Evolutionary conservation across 2,329 filamentous ascomycete genomes (phyloP).

Genomic region (Orbilia oligospora): DNA sequence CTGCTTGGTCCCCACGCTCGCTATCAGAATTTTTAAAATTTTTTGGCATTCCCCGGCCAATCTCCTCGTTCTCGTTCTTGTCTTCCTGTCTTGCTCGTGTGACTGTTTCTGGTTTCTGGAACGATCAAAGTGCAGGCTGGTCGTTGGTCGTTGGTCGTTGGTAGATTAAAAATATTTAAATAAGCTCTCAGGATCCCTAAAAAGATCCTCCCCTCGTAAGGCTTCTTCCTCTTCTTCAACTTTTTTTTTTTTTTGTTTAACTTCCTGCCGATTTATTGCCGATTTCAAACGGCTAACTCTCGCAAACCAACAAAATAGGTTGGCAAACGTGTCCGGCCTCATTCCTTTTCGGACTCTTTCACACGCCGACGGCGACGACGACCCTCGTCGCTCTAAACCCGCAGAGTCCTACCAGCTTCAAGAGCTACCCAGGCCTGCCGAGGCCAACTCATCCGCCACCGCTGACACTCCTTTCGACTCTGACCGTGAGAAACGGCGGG

Average conservation of each 20-base stretch:
- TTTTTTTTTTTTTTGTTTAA: neutral
- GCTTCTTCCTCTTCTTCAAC: neutral
- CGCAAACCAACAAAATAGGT: conserved; percentile 14
- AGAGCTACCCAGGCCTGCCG: conserved; percentile 28
- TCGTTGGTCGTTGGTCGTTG: neutral
- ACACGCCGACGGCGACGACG: conserved; percentile 25
- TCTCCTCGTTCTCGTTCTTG: conserved; percentile 17
- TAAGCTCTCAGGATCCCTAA: conserved; percentile 39
- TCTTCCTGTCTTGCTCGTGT: conserved; percentile 22
- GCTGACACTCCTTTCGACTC: conserved; percentile 15
- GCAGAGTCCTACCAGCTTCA: conserved; percentile 48
- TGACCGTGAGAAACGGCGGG: conserved; percentile 58
- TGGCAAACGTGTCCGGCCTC: conserved; percentile 52
- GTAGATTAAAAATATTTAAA: conserved; percentile 25
- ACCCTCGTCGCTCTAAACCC: conserved; percentile 20
- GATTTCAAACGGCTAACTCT: conserved; percentile 1
- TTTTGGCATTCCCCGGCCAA: conserved; percentile 25
- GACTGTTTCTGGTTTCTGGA: conserved; percentile 4
- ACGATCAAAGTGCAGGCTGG: no score
- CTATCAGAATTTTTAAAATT: neutral
- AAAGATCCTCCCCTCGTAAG: conserved; percentile 40
- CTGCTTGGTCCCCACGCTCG: neutral
- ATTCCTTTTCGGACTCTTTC: conserved; percentile 25
- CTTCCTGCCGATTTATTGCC: neutral
- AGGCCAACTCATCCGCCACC: conserved; percentile 9